Conservation (phyloP, 2,329 filamentous ascomycete species). For the Shiraia sp. region DNA sequence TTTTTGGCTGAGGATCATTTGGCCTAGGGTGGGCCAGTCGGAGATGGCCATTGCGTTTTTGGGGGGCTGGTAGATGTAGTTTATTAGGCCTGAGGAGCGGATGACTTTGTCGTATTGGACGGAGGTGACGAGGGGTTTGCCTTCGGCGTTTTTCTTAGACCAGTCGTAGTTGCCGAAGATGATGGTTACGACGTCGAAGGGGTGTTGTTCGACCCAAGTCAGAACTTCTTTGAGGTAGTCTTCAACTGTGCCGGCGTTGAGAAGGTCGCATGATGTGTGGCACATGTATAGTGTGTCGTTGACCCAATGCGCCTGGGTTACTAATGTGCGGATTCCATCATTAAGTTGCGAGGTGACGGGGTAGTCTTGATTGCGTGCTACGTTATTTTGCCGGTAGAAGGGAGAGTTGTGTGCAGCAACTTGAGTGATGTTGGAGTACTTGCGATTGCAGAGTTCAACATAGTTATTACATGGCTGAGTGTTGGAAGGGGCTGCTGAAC, state of each 20-base stretch:
- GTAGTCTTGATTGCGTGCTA: constrained; percentile 43
- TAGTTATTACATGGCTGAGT: constrained; percentile 50
- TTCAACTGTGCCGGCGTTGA: constrained; percentile 80
- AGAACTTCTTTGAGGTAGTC: constrained; percentile 72
- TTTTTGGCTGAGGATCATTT: constrained; percentile 51
- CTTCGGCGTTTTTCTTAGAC: constrained; percentile 26
- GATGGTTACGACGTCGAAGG: constrained; percentile 88
- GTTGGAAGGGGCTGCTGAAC: constrained; percentile 37
- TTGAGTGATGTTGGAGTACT: constrained; percentile 49
- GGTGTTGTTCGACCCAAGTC: constrained; percentile 74
- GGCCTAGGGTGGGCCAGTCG: constrained; percentile 84
- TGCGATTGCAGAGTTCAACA: constrained; percentile 44
- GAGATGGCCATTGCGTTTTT: constrained; percentile 73
- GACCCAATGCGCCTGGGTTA: constrained; percentile 62
- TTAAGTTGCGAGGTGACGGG: constrained; percentile 45
- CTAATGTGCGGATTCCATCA: constrained; percentile 52
- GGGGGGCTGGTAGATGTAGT: constrained; percentile 76
- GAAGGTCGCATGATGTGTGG: constrained; percentile 81
- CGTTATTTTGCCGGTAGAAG: constrained; percentile 40
- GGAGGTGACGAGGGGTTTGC: constrained; percentile 61
- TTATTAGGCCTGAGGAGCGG: constrained; percentile 70
- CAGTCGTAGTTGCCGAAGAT: constrained; percentile 77
- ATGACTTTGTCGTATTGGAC: constrained; percentile 70
- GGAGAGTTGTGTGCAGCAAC: constrained; percentile 48
- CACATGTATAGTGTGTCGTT: constrained; percentile 75